Conservation (phyloP, 139 green algal species). For the Gonium pectorale region DNA sequence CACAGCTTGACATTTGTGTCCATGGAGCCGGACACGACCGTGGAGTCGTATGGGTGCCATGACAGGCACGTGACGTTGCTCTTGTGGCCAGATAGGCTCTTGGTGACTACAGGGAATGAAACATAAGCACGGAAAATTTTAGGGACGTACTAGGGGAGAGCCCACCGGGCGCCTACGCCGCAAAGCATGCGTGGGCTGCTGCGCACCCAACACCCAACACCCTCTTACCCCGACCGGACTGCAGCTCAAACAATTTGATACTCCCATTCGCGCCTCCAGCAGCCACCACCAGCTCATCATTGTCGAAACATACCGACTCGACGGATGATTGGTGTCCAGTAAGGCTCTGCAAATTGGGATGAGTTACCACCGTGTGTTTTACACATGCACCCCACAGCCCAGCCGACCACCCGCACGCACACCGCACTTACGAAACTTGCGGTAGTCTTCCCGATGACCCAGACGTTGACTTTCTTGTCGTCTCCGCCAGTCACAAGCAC, state of each 20-base stretch:
- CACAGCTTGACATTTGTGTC: constrained; percentile 91
- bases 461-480: constrained; percentile 92
- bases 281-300: constrained; percentile 78
- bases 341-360: constrained; percentile 68
- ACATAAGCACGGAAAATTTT: no score
- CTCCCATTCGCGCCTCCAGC: constrained; percentile 75
- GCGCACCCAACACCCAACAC: no score
- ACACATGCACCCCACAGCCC: background rate
- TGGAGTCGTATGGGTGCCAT: constrained; percentile 75
- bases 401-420: background rate
- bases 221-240: no score
- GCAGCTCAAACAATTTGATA: constrained; percentile 88
- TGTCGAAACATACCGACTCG: constrained; percentile 85
- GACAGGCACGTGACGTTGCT: constrained; percentile 77
- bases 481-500: constrained; percentile 90
- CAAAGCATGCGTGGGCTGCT: no score
- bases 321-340: constrained; percentile 75
- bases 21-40: constrained; percentile 69
- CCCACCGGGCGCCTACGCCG: no score
- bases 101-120: constrained; percentile 72
- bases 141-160: no score
- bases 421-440: constrained; percentile 62
- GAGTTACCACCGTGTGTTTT: no score
- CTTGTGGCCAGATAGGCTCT: constrained; percentile 79
- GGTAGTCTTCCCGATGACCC: constrained; percentile 78